phyloP scores from a whole-genome alignment of 257 asterid genomes.

The Solanum chiquidenum region DNA sequence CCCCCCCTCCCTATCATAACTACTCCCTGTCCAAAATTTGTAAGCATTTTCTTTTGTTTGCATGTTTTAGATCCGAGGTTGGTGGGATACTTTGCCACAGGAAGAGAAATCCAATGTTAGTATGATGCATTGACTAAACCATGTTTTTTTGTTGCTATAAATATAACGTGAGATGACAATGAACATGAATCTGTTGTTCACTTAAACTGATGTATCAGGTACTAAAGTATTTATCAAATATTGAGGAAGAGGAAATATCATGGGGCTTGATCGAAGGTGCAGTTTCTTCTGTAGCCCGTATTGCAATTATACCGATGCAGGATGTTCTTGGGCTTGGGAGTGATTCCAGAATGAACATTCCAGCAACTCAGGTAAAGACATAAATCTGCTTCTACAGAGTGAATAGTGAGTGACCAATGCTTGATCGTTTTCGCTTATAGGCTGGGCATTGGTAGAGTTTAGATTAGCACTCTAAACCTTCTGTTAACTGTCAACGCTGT shows the following conservation, averaged over 20 bases:
- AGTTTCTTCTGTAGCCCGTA: slow-evolving; percentile 76
- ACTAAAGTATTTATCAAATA: slow-evolving; percentile 50
- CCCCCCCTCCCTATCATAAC: background rate
- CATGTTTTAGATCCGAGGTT: slow-evolving; percentile 60
- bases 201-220: slow-evolving; percentile 37
- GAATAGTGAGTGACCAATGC: background rate
- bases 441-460: background rate
- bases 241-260: slow-evolving; percentile 55
- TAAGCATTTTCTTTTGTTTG: slow-evolving; percentile 1
- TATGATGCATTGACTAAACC: slow-evolving; percentile 1
- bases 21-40: background rate
- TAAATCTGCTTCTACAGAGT: background rate
- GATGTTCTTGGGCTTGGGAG: slow-evolving; percentile 80
- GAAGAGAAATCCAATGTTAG: slow-evolving; percentile 74
- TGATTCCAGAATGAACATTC: slow-evolving; percentile 89
- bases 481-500: background rate
- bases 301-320: slow-evolving; percentile 92
- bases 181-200: slow-evolving; percentile 7
- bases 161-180: background rate
- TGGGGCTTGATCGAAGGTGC: slow-evolving; percentile 83
- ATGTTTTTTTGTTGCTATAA: background rate
- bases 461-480: background rate
- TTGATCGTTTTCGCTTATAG: background rate
- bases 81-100: slow-evolving; percentile 83
- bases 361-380: slow-evolving; percentile 75